Base-by-base conservation (phyloP, 257 asterid species). In the Solanum pennellii region DNA sequence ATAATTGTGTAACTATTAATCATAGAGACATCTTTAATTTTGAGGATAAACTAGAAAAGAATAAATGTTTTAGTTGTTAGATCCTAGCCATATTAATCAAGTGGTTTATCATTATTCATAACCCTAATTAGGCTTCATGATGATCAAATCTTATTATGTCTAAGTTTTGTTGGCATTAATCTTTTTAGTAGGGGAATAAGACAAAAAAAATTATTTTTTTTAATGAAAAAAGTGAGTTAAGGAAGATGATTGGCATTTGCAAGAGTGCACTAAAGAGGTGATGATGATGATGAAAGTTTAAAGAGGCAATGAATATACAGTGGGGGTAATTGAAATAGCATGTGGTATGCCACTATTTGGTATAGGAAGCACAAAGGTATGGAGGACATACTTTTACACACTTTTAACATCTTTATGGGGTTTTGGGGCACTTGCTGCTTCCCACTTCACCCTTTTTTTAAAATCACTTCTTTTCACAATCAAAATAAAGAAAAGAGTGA, bases 321-420 rank as follows among this genome's bases (percentile, higher is more conserved):
- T 88, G 31, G 33, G 66, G 79, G 76, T 7, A 76, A 79, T 65
- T 27, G n/a, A 60, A 35, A 42, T 9, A 56, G 84, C 86, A 60
- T 72, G 89, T 89, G 87, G 87, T n/a, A 82, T 56, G 87, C 66
- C 91, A 86, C 91, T 89, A 33, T 42, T 35, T 84, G 52, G 59
- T 49, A 69, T 25, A 84, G 59, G 33, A 85, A 85, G 87, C 89
- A 88, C 73, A 45, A 88, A 74, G 85, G 86, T 86, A 86, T 86
- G 89, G 89, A 84, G 56, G 76, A 27, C 65, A 56, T 7, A 56
- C 25, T 82, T 82, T 82, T 29, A 37, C 69, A 80, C 84, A 44
- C 84, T 79, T 79, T 77, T 42, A 41, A 79, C n/a, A 15, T 59
- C 89, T 86, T 83, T 89, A n/a, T 86, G 72, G 86, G 79, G 72